These are phyloP conservation scores for Colletotrichum orbiculare DNA, from an alignment of 2,329 filamentous ascomycete genomes.

Conservation along the genomic window DNA sequence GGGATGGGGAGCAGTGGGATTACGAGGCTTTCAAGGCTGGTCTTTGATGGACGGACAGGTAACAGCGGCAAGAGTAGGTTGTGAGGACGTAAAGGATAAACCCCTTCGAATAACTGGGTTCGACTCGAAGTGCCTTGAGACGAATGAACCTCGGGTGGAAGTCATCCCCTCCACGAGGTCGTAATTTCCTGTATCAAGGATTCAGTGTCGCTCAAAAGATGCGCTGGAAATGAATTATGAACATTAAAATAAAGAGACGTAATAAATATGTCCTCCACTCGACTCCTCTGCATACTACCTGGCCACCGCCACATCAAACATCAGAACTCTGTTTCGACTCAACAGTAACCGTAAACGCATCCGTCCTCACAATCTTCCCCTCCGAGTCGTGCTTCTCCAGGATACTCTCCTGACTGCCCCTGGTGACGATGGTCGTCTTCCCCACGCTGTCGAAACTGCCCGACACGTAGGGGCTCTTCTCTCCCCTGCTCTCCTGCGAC, in stretches of 20 bases:
- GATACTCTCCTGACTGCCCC: constrained; percentile 20
- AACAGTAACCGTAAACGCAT: constrained; percentile 14
- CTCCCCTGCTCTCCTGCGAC: not conserved
- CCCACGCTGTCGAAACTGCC: constrained; percentile 7
- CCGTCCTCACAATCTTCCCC: constrained; percentile 8
- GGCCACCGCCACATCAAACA: too few relatives aligned
- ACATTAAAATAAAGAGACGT: too few relatives aligned
- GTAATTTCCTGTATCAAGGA: too few relatives aligned
- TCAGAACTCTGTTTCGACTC: not conserved
- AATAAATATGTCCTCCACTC: not conserved
- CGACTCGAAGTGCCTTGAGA: too few relatives aligned
- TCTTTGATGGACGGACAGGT: not conserved
- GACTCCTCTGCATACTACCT: too few relatives aligned
- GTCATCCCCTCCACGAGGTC: too few relatives aligned
- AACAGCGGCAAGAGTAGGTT: not conserved
- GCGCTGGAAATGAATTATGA: too few relatives aligned
- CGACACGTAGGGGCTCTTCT: not conserved
- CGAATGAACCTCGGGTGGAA: too few relatives aligned
- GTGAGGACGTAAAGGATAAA: not conserved
- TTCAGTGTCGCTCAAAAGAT: rapidly evolving
- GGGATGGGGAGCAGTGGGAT: constrained; percentile 29
- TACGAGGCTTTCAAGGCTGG: constrained; percentile 10
- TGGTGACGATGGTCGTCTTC: not conserved
- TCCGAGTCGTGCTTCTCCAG: constrained; percentile 6
- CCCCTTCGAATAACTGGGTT: too few relatives aligned